Percentiles rank a stretch among this genome's conserved stretches.
Evolutionary conservation across 1,139 yeast genomes (phyloP).

Genomic region (Debaryomyces subglobosus): DNA sequence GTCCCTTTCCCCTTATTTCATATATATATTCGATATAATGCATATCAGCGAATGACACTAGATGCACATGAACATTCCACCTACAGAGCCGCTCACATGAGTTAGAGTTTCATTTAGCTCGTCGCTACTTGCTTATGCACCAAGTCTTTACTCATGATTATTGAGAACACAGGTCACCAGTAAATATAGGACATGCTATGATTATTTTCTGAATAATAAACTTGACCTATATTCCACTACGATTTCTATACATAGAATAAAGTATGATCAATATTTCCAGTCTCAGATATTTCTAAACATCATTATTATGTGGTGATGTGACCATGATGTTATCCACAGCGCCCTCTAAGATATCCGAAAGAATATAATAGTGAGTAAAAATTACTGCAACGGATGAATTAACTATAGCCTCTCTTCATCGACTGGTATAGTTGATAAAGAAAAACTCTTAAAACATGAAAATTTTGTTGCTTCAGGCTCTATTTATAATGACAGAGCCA

Average conservation of each 20-base stretch:
- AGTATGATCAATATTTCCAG: slow-evolving; percentile 19
- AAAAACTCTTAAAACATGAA: slow-evolving; percentile 10
- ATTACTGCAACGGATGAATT: slow-evolving; percentile 48
- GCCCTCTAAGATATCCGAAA: slow-evolving; percentile 21
- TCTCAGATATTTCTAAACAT: slow-evolving; percentile 34
- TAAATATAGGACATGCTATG: neutral
- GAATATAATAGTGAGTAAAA: slow-evolving; percentile 18
- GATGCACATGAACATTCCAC: neutral
- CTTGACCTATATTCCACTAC: neutral
- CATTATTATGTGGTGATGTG: slow-evolving; percentile 37
- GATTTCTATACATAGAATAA: neutral
- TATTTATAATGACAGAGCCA: neutral
- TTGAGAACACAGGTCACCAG: neutral
- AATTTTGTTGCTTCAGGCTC: neutral
- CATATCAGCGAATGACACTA: neutral
- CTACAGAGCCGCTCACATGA: neutral
- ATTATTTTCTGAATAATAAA: neutral
- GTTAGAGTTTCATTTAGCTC: neutral
- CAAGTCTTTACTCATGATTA: neutral
- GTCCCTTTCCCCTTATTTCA: neutral
- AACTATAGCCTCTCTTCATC: slow-evolving; percentile 55
- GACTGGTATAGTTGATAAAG: slow-evolving; percentile 68
- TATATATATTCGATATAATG: no score
- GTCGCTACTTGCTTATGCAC: neutral
- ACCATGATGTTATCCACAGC: slow-evolving; percentile 37